Percentiles rank a stretch among this genome's conserved stretches.
Evolutionary conservation across 768 basidiomycete genomes (phyloP).

Genomic region (Trametes cingulata): DNA sequence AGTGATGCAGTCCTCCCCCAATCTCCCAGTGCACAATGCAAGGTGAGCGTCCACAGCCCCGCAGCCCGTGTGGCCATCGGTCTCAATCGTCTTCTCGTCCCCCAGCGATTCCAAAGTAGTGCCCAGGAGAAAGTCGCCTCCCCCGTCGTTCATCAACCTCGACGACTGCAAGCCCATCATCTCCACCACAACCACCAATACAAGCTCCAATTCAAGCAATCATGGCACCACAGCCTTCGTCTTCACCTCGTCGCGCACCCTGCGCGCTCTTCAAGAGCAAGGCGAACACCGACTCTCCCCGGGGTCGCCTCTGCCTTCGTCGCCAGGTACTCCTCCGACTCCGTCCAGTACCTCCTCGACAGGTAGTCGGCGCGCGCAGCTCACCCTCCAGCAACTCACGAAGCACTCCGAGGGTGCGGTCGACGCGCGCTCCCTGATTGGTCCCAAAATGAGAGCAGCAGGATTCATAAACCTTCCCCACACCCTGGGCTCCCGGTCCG

Average conservation of each 20-base stretch:
- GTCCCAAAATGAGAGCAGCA: conserved; percentile 32
- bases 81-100: background rate
- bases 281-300: conserved; percentile 5
- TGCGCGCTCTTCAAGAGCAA: conserved; percentile 23
- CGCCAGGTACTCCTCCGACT: conserved; percentile 13
- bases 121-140: conserved; percentile 20
- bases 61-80: background rate
- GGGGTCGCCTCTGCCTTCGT: conserved; percentile 1
- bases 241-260: conserved; percentile 33
- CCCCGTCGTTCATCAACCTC: conserved; percentile 29
- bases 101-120: background rate
- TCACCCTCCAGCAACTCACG: conserved; percentile 27
- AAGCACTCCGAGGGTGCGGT: conserved; percentile 29
- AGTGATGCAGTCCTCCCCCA: conserved; percentile 8
- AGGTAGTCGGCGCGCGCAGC: conserved; percentile 5
- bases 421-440: conserved; percentile 30
- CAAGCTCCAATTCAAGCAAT: conserved; percentile 15
- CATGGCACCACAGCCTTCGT: conserved; percentile 27
- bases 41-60: conserved; percentile 1
- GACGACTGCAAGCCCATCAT: conserved; percentile 27
- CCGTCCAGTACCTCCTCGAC: background rate
- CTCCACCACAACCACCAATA: conserved; percentile 22
- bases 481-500: conserved; percentile 12
- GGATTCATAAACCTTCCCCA: conserved; percentile 30
- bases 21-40: background rate